Evolutionary conservation across 176 grass and related monocot genomes (phyloP), one percentile per base, ranked within the genome.

Genomic region (Echinochloa phyllopogon): DNA sequence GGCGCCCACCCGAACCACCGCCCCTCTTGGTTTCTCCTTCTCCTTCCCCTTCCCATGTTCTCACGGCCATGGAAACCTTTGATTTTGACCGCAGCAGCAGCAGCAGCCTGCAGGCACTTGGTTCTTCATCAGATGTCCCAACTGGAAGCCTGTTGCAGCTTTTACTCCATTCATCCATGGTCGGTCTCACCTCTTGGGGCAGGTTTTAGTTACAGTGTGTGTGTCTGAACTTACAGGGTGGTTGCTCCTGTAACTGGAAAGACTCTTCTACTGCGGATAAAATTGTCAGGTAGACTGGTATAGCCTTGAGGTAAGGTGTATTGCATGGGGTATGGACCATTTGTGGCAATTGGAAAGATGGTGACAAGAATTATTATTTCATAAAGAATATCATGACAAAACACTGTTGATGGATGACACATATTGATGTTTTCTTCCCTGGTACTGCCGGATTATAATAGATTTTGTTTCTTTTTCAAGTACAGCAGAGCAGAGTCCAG

Each of bases 301-400:
- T 4, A 43, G n/a, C 21, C 63, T 71, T 8, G 51, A 39, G 40
- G 23, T n/a, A 42, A 39, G 40, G 23, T n/a, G 24, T 37, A 79
- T 73, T 73, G 38, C 40, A 44, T 38, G 64, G 21, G 13, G 73
- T 20, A 86, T 86, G 89, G 81, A 76, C 89, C 75, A 84, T 87
- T 70, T 80, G 33, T 48, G 23, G 23, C 44, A 84, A 27, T 21
- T 58, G 62, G 57, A 42, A 83, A 74, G 38, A 79, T 86, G 80
- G 17, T 56, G 75, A 67, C 85, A 87, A 80, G 66, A 69, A 47
- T 69, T 23, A 47, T 69, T 23, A 58, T 81, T 81, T 37, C 10
- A 24, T 18, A 78, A 61, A 18, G 14, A 45, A 78, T 62, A 65
- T 81, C 52, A 38, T 56, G 71, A 61, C 88, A 90, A 82, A 73